phyloP scores from a whole-genome alignment of 257 asterid genomes.

The Gynochthodes officinalis region DNA sequence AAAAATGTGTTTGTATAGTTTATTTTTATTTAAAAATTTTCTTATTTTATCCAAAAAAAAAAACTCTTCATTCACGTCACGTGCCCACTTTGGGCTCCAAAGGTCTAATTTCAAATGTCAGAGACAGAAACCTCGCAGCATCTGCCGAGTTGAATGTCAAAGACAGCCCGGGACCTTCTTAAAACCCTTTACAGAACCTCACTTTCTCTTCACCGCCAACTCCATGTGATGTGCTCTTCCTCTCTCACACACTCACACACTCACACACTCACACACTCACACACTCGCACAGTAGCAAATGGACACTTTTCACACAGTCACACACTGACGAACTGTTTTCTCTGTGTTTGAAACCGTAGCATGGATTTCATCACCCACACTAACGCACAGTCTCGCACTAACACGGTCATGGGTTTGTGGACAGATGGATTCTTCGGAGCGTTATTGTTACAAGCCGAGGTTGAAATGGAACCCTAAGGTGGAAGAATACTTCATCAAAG shows the following conservation, averaged over 20 bases:
- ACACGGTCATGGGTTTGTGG: background rate
- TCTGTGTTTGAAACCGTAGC: too few relatives aligned
- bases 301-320: background rate
- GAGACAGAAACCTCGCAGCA: too few relatives aligned
- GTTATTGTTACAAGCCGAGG: constrained; percentile 69
- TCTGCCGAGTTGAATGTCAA: constrained; percentile 15
- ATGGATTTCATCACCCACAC: background rate
- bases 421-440: constrained; percentile 76
- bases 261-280: background rate
- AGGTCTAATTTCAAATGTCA: too few relatives aligned
- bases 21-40: too few relatives aligned
- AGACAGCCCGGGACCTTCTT: constrained; percentile 9
- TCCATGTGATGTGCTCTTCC: background rate
- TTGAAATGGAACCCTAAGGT: constrained; percentile 81
- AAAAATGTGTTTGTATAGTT: too few relatives aligned
- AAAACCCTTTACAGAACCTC: constrained; percentile 17
- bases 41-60: too few relatives aligned
- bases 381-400: background rate
- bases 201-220: background rate
- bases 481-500: constrained; percentile 74
- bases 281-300: background rate
- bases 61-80: too few relatives aligned
- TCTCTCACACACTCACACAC: background rate
- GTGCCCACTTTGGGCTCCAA: too few relatives aligned
- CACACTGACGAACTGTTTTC: too few relatives aligned